Evolutionary conservation across 176 grass and related monocot genomes (phyloP), one percentile per base, ranked within the genome.

Genomic region (Canna indica): DNA sequence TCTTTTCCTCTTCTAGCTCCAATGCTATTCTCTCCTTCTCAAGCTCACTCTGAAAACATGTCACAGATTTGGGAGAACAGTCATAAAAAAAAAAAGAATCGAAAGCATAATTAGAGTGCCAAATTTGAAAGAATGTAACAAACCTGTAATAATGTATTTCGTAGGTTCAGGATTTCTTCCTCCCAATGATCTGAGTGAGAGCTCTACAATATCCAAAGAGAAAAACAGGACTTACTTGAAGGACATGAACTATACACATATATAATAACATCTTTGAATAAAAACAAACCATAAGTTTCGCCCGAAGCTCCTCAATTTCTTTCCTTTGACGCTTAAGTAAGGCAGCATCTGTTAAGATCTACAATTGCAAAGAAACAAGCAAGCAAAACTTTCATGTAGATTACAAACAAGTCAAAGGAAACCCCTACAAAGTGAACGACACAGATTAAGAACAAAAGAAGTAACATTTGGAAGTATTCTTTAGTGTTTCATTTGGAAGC

Each of bases 321-420:
- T 88, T 96, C 57, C 81, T 80, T 78, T 96, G 92, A 15, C 92
- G 88, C 74, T 88, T 91, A 65, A 96, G 82, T 72, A 96, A 82
- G 22, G 92, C 92, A 25, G 88, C 92, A 89, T 96, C 92, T 78
- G 92, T 96, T 76, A 96, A 59, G 81, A 96, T 96, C 92, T 96
- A 75, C 82, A 33, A 66, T 77, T 70, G 68, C 13, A 70, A 15
- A 78, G 59, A 63, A n/a, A 71, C 63, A 76, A 83, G 32, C 27
- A 75, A 59, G 27, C 63, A 73, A 74, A 47, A 26, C 67, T 58
- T 25, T 73, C 16, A 67, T 67, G 20, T 3, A 53, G 20, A 81
- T 45, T 50, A 16, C 48, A 38, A 12, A 62, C 69, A 71, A 35
- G 11, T 31, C 32, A 33, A 27, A 76, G 58, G 68, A 27, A 46